A percentile compares a stretch with the other conserved stretches of the same genome.
Conservation (phyloP, 495 filamentous ascomycete genomes). For the Penicillium steckii region DNA sequence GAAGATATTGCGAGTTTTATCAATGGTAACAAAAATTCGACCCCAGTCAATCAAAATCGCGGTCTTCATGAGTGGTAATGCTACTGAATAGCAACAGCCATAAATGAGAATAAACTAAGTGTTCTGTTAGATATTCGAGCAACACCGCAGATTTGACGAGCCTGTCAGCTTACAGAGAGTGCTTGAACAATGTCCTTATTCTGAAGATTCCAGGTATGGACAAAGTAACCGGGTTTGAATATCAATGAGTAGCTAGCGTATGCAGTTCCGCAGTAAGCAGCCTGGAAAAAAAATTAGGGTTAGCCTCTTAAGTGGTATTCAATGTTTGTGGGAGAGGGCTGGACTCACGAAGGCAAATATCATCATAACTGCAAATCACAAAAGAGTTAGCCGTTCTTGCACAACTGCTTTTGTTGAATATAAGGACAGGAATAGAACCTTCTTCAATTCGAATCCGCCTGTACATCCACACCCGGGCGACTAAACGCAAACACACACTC, state of each 20-base stretch:
- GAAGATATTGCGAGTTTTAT: conserved; percentile 13
- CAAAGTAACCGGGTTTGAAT: conserved; percentile 18
- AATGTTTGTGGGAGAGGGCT: too few relatives aligned
- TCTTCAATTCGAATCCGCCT: conserved; percentile 17
- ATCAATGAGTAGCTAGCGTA: conserved; percentile 22
- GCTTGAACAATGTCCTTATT: conserved; percentile 16
- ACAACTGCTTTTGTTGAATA: background rate
- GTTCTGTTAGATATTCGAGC: background rate
- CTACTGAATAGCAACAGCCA: conserved; percentile 21
- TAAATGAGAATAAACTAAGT: conserved; percentile 19
- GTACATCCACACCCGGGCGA: conserved; percentile 16
- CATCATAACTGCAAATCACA: conserved; percentile 1
- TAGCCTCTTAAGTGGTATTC: too few relatives aligned
- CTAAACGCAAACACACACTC: conserved; percentile 14
- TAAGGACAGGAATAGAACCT: conserved; percentile 4
- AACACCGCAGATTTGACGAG: background rate
- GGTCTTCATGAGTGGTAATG: conserved; percentile 18
- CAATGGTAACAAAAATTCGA: conserved; percentile 18
- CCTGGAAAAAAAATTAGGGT: conserved; percentile 12
- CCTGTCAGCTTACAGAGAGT: conserved; percentile 9
- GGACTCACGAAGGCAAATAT: conserved; percentile 17
- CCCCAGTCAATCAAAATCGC: conserved; percentile 25
- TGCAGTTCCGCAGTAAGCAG: conserved; percentile 22
- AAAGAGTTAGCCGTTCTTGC: background rate
- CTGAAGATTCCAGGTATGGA: conserved; percentile 23